Evolutionary conservation across 2,329 filamentous ascomycete species (phyloP).

Genomic region (Cercospora sp.): DNA sequence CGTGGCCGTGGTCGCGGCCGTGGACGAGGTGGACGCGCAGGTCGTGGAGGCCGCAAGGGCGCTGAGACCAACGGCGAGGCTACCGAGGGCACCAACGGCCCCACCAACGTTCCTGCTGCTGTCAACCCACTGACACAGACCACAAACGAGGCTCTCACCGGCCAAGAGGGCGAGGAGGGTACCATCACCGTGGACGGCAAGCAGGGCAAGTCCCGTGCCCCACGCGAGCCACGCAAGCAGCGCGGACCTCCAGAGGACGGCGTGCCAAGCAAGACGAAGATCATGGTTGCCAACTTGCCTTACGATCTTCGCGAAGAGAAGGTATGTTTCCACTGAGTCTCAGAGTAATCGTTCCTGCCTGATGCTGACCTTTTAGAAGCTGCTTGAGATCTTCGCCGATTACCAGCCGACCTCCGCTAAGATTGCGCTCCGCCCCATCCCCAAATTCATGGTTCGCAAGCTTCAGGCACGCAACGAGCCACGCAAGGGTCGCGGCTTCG

Average conservation of each 20-base stretch:
- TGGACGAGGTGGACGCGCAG: constrained; percentile 61
- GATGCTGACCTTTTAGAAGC: constrained; percentile 55
- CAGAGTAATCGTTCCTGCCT: background rate
- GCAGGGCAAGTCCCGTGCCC: constrained; percentile 49
- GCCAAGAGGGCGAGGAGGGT: constrained; percentile 50
- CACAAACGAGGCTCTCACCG: constrained; percentile 57
- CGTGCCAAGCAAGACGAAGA: constrained; percentile 98
- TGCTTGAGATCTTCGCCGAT: constrained; percentile 92
- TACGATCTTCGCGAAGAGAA: constrained; percentile 98
- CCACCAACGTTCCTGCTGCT: constrained; percentile 55
- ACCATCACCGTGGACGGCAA: constrained; percentile 46
- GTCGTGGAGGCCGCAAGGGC: constrained; percentile 65
- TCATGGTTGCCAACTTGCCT: constrained; percentile 99
- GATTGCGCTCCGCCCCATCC: constrained; percentile 97
- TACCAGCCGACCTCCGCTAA: constrained; percentile 94
- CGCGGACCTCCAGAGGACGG: constrained; percentile 96
- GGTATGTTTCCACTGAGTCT: constrained; percentile 56
- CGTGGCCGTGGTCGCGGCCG: constrained; percentile 59
- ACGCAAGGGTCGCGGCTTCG: constrained; percentile 98
- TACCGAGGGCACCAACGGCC: constrained; percentile 44
- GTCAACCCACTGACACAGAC: constrained; percentile 53
- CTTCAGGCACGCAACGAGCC: constrained; percentile 96
- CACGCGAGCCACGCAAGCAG: constrained; percentile 65
- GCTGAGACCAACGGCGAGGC: constrained; percentile 43
- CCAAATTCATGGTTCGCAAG: constrained; percentile 99